phyloP scores from a whole-genome alignment of 225 moss, liverwort and hornwort species.

The Straminergon stramineum region DNA sequence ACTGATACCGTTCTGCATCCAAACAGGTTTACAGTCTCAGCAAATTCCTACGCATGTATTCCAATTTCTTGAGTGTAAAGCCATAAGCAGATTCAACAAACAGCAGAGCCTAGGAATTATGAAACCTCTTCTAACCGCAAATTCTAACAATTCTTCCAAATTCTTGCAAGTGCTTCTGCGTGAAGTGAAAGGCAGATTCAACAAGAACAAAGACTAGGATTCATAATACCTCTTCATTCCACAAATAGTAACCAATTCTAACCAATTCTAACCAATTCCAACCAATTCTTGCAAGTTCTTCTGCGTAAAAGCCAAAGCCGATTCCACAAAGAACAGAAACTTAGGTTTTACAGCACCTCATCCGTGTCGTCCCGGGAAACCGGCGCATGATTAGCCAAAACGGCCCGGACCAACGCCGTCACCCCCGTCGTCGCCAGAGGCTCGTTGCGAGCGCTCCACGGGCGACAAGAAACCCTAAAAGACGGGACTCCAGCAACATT shows the following conservation, averaged over 20 bases:
- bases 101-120: neutral
- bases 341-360: neutral
- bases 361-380: neutral
- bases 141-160: neutral
- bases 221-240: neutral
- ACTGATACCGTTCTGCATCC: conserved; percentile 34
- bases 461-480: neutral
- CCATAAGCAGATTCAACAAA: neutral
- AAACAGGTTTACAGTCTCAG: neutral
- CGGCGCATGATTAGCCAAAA: neutral
- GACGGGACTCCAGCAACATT: neutral
- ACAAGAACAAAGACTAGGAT: neutral
- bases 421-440: neutral
- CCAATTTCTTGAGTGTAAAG: neutral
- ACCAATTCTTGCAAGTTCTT: neutral
- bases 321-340: neutral
- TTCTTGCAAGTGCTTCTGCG: neutral
- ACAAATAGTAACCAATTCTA: neutral
- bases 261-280: neutral
- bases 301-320: neutral
- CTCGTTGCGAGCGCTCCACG: neutral
- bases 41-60: neutral
- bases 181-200: neutral
- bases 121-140: neutral
- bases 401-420: neutral